Conservation (phyloP, 1,284 basidiomycete species). For the Gomphus sp. region DNA sequence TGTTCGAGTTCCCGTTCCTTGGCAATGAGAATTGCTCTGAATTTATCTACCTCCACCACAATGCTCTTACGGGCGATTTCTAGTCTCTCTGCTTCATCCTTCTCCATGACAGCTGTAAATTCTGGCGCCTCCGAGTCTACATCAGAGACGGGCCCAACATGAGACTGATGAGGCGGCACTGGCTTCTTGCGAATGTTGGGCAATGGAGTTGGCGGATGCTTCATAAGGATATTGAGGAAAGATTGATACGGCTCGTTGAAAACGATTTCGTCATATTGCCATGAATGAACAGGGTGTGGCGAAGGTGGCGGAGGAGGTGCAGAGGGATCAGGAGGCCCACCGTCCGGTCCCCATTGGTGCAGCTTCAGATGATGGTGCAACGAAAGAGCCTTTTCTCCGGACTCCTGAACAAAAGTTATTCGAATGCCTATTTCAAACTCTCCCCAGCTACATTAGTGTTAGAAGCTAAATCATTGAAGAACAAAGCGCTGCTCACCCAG, state of each 20-base stretch:
- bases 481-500: slow-evolving; percentile 48
- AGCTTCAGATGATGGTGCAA: slow-evolving; percentile 93
- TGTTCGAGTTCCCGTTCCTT: slow-evolving; percentile 63
- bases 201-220: slow-evolving; percentile 77
- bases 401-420: slow-evolving; percentile 87
- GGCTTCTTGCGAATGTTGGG: slow-evolving; percentile 56
- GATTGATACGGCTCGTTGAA: slow-evolving; percentile 90
- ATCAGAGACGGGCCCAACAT: slow-evolving; percentile 54
- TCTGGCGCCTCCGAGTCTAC: slow-evolving; percentile 60
- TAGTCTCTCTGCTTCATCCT: slow-evolving; percentile 73
- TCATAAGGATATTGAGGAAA: slow-evolving; percentile 78
- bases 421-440: slow-evolving; percentile 97
- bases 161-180: slow-evolving; percentile 60
- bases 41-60: slow-evolving; percentile 52
- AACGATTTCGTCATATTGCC: slow-evolving; percentile 99
- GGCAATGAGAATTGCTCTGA: slow-evolving; percentile 52
- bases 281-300: slow-evolving; percentile 68
- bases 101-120: slow-evolving; percentile 77
- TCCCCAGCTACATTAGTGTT: slow-evolving; percentile 66
- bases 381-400: slow-evolving; percentile 84
- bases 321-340: slow-evolving; percentile 42
- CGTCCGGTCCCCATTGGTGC: slow-evolving; percentile 71
- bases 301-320: slow-evolving; percentile 47
- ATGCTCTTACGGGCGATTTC: slow-evolving; percentile 71
- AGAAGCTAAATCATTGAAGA: not conserved